phyloP scores from a whole-genome alignment of 176 grass and related monocot genomes.

The Ensete ventricosum region DNA sequence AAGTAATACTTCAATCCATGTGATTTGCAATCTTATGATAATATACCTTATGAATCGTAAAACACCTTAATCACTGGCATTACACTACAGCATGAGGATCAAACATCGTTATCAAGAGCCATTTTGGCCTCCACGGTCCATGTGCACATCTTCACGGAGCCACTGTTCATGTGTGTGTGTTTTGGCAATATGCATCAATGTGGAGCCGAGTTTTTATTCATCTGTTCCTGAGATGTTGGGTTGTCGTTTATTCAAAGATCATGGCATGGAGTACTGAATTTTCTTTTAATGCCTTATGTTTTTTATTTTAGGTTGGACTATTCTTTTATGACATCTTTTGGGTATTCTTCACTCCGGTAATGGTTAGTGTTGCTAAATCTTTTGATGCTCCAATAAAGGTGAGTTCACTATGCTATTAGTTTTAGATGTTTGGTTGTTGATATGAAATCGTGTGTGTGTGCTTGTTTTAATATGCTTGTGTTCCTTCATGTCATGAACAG shows the following conservation, averaged over 20 bases:
- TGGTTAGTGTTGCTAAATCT: constrained; percentile 97
- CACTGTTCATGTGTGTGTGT: too few species aligned
- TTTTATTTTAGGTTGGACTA: constrained; percentile 44
- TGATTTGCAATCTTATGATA: neutral
- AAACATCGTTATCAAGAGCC: too few species aligned
- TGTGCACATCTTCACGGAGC: too few species aligned
- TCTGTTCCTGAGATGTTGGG: too few species aligned
- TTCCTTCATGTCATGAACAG: constrained; percentile 21
- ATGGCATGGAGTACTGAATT: neutral
- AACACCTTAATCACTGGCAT: too few species aligned
- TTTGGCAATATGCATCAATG: too few species aligned
- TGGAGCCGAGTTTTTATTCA: too few species aligned
- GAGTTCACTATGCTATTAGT: neutral
- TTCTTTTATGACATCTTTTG: constrained; percentile 98
- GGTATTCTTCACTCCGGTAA: constrained; percentile 97
- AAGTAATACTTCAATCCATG: neutral
- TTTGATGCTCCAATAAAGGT: constrained; percentile 99
- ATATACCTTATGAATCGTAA: neutral
- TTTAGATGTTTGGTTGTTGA: neutral
- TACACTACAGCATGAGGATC: too few species aligned
- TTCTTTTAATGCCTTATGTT: neutral
- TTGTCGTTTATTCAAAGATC: neutral
- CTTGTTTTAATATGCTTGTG: neutral
- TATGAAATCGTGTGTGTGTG: neutral
- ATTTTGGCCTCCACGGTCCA: too few species aligned